Evolutionary conservation across 164 flowering plant genomes (phyloP).

Genomic region (Nymphaea colorata): DNA sequence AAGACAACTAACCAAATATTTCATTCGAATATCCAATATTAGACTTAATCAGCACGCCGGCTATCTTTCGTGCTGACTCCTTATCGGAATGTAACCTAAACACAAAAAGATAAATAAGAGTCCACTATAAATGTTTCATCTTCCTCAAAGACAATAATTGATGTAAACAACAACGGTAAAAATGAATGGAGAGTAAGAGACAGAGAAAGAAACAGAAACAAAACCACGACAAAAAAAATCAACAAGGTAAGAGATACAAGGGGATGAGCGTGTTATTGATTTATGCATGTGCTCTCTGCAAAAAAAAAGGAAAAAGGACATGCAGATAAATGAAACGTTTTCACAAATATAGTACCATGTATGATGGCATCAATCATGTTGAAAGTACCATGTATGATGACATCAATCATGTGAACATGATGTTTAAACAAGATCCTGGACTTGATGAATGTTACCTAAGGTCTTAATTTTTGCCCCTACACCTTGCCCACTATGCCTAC

Average conservation of each 20-base stretch:
- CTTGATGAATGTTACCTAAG: no score
- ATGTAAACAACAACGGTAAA: neutral
- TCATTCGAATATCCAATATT: slow-evolving; percentile 13
- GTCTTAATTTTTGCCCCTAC: no score
- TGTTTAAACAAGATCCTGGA: no score
- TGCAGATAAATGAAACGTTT: no score
- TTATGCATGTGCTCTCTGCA: neutral
- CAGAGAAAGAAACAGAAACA: neutral
- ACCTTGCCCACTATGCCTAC: no score
- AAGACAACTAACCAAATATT: slow-evolving; percentile 29
- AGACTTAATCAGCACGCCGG: slow-evolving; percentile 77
- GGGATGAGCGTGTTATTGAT: neutral
- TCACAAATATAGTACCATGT: no score
- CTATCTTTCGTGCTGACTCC: slow-evolving; percentile 42
- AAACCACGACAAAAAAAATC: neutral
- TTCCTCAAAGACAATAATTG: neutral
- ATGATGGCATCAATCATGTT: no score
- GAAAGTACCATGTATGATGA: no score
- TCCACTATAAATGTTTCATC: neutral
- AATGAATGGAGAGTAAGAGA: neutral
- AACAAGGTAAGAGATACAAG: neutral
- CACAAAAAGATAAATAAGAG: slow-evolving; percentile 3
- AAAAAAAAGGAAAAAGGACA: no score
- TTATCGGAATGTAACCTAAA: slow-evolving; percentile 52
- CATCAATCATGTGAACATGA: no score